These are phyloP conservation scores for Fusarium sp. DNA, from an alignment of 2,329 filamentous ascomycete species.

Conservation along the genomic window DNA sequence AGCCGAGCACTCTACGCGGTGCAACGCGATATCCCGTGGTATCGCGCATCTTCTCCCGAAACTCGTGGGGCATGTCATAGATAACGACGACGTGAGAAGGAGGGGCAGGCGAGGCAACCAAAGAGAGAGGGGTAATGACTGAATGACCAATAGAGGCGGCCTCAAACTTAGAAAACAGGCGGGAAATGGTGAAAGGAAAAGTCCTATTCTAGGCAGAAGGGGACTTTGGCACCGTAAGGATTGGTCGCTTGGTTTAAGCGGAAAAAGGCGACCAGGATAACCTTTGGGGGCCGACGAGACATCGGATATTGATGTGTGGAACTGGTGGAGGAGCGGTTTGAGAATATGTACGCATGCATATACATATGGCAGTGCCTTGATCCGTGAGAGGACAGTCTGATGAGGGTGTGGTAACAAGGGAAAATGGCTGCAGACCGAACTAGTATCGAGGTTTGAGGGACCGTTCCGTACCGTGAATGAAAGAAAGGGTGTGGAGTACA, in stretches of 20 bases:
- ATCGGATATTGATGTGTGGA: slow-evolving; percentile 9
- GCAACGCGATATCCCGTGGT: slow-evolving; percentile 32
- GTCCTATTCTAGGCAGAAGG: slow-evolving; percentile 35
- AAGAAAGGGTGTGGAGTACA: slow-evolving; percentile 18
- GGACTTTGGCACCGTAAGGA: slow-evolving; percentile 23
- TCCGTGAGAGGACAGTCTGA: neutral
- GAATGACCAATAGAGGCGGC: slow-evolving; percentile 18
- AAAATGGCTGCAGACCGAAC: slow-evolving; percentile 9
- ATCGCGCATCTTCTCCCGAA: slow-evolving; percentile 19
- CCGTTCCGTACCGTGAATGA: neutral
- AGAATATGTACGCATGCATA: slow-evolving; percentile 4
- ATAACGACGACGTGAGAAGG: slow-evolving; percentile 15
- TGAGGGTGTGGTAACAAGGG: slow-evolving; percentile 11
- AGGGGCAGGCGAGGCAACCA: slow-evolving; percentile 25
- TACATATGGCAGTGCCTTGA: slow-evolving; percentile 19
- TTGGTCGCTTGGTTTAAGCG: slow-evolving; percentile 28
- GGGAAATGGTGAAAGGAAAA: slow-evolving; percentile 3
- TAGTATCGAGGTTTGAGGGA: slow-evolving; percentile 14
- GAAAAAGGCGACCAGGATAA: slow-evolving; percentile 17
- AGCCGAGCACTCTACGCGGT: slow-evolving; percentile 14
- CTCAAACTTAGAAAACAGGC: slow-evolving; percentile 24
- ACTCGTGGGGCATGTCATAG: slow-evolving; percentile 10
- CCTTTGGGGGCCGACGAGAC: slow-evolving; percentile 7
- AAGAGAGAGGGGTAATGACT: slow-evolving; percentile 13
- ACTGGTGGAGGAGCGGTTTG: slow-evolving; percentile 25